Evolutionary conservation across 192 early-diverging fungal genomes (phyloP), one percentile per base, ranked within the genome.

Genomic region (Coemansia sp.): DNA sequence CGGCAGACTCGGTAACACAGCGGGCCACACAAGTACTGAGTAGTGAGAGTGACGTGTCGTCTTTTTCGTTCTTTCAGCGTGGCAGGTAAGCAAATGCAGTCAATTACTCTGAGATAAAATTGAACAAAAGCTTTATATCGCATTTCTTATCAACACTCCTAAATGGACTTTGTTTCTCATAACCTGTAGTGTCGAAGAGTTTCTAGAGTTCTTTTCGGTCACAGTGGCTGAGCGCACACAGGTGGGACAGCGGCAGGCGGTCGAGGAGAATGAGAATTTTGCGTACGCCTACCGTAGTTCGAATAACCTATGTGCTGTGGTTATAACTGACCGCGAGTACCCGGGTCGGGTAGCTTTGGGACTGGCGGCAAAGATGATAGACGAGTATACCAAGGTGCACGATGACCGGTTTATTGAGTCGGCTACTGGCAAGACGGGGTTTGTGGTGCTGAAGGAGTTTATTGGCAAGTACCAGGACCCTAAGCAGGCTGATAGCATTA

Each of bases 401-500:
- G 63, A 27, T 13, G 59, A 41, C 80, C 87, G 9, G 55, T 53
- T 60, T 56, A 66, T 70, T 44, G 65, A 56, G 74, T 73, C 39
- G 4, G 74, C 79, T 6, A 64, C 63, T 8, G 40, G 34, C 13
- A 88, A 84, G 79, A 50, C 83, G 20, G 50, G 61, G 49, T 97
- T 89, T 68, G 90, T 92, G 15, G 88, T 91, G 73, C 71, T 97
- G 35, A 80, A 85, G 53, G 80, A 84, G 29, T 91, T 92, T 60
- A 70, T 99, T 30, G 64, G 32, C 1, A 92, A 91, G 70, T 93
- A 91, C 70, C 96, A 99, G 87, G 93, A 98, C 77, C 97, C 97
- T 39, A 87, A 93, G 60, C 87, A 90, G 62, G 90, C 91, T 7
- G 96, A 99, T 78, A 92, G 89, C 3, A 93, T 98, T 65, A 89